Conservation (phyloP, 2,329 filamentous ascomycete genomes). For the Parascedosporium putredinis region DNA sequence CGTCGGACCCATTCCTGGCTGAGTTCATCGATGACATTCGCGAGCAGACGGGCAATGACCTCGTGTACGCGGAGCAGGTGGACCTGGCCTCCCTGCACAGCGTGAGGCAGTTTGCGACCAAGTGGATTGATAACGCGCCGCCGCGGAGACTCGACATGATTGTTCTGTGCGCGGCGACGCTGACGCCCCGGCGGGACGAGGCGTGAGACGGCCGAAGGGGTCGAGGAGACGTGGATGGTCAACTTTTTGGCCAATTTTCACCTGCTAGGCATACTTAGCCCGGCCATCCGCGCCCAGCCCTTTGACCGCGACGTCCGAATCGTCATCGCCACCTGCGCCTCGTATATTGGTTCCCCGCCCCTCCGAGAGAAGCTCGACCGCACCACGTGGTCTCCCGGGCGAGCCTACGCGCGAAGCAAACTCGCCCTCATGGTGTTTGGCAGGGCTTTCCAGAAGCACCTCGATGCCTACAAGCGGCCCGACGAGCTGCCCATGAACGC, state of each 20-base stretch:
- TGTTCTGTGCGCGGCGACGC: conserved; percentile 71
- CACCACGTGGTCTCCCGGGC: conserved; percentile 42
- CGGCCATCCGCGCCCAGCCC: conserved; percentile 81
- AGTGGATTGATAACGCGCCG: conserved; percentile 94
- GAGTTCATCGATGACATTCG: conserved; percentile 90
- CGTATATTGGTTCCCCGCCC: conserved; percentile 71
- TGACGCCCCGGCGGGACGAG: conserved; percentile 58
- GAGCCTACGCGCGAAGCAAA: conserved; percentile 55
- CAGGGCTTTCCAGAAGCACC: conserved; percentile 82
- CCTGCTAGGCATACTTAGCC: conserved; percentile 79
- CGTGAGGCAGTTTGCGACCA: conserved; percentile 85
- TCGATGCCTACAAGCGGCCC: conserved; percentile 72
- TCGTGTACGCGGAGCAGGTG: conserved; percentile 93
- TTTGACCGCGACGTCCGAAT: conserved; percentile 88
- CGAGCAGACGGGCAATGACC: conserved; percentile 61
- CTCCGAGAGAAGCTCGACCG: conserved; percentile 42
- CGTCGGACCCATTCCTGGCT: conserved; percentile 77
- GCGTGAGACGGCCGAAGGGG: conserved; percentile 59
- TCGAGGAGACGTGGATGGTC: conserved; percentile 86
- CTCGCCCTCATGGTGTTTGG: conserved; percentile 85
- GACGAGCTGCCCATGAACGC: conserved; percentile 76
- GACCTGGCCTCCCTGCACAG: conserved; percentile 83
- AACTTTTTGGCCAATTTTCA: conserved; percentile 97
- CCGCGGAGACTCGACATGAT: conserved; percentile 84
- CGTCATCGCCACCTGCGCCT: conserved; percentile 75